Evolutionary conservation across 2,329 filamentous ascomycete species (phyloP).

Genomic region (Colletotrichum limetticola): DNA sequence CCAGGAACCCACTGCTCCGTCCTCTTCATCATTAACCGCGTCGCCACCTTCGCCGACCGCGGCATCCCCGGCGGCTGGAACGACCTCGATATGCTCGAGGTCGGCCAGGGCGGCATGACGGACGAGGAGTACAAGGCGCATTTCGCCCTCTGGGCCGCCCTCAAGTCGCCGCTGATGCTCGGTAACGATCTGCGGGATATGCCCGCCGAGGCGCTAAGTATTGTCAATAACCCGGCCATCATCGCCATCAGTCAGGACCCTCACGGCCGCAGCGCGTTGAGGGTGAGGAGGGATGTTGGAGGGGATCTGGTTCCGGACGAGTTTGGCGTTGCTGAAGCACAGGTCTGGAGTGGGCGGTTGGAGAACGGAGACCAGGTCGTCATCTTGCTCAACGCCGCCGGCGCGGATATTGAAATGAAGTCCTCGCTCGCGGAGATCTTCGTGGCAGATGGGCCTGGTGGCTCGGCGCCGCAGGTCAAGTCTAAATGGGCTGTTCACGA

Average conservation of each 20-base stretch:
- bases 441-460: conserved; percentile 37
- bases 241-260: conserved; percentile 49
- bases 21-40: conserved; percentile 42
- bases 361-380: conserved; percentile 37
- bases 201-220: conserved; percentile 34
- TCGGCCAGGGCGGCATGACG: conserved; percentile 50
- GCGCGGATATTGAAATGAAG: conserved; percentile 31
- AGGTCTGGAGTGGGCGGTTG: conserved; percentile 43
- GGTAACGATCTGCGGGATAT: conserved; percentile 49
- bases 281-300: conserved; percentile 44
- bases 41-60: conserved; percentile 35
- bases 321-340: conserved; percentile 40
- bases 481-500: conserved; percentile 38
- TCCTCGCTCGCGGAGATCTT: conserved; percentile 38
- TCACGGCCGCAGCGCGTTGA: conserved; percentile 41
- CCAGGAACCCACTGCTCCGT: conserved; percentile 42
- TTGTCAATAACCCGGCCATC: conserved; percentile 39
- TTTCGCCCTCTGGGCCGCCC: conserved; percentile 58
- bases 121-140: conserved; percentile 54
- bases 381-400: conserved; percentile 34
- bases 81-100: conserved; percentile 56
- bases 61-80: conserved; percentile 35
- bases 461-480: conserved; percentile 35
- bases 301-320: conserved; percentile 44
- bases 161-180: conserved; percentile 57